Conservation (phyloP, 768 basidiomycete species). For the Trametopsis cervina region DNA sequence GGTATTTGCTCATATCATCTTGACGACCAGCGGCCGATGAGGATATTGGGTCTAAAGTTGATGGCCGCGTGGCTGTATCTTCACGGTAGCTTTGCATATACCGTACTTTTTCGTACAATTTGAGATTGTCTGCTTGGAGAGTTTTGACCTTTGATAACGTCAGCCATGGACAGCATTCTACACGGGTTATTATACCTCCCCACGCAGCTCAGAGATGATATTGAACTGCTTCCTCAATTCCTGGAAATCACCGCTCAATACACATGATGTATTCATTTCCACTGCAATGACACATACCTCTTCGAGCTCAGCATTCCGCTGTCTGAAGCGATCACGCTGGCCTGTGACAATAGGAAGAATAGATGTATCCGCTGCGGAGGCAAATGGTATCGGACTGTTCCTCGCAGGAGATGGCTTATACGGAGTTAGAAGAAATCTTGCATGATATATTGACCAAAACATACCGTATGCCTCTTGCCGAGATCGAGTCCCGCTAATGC, state of each 20-base stretch:
- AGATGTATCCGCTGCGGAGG: conserved; percentile 78
- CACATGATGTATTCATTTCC: not conserved
- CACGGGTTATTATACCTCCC: conserved; percentile 68
- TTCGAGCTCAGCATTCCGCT: conserved; percentile 94
- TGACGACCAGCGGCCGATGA: conserved; percentile 31
- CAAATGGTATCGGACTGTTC: conserved; percentile 63
- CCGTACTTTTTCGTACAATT: conserved; percentile 96
- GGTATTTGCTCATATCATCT: conserved; percentile 86
- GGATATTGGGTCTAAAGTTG: conserved; percentile 67
- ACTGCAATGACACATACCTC: conserved; percentile 49
- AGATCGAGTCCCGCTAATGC: conserved; percentile 70
- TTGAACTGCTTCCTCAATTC: conserved; percentile 96
- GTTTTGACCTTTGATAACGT: conserved; percentile 30
- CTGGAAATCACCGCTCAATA: conserved; percentile 28
- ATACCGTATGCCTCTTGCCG: conserved; percentile 45
- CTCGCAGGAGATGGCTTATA: conserved; percentile 30
- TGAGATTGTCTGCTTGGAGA: conserved; percentile 92
- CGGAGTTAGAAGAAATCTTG: not conserved
- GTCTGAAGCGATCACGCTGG: conserved; percentile 95
- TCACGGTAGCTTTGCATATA: conserved; percentile 98
- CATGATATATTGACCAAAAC: conserved; percentile 12
- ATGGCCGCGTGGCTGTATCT: conserved; percentile 45
- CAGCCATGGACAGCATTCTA: not conserved
- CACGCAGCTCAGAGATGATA: conserved; percentile 86
- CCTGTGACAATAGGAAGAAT: conserved; percentile 98